These are phyloP conservation scores for Penicillium sp. DNA, from an alignment of 2,329 filamentous ascomycete genomes.

Conservation along the genomic window DNA sequence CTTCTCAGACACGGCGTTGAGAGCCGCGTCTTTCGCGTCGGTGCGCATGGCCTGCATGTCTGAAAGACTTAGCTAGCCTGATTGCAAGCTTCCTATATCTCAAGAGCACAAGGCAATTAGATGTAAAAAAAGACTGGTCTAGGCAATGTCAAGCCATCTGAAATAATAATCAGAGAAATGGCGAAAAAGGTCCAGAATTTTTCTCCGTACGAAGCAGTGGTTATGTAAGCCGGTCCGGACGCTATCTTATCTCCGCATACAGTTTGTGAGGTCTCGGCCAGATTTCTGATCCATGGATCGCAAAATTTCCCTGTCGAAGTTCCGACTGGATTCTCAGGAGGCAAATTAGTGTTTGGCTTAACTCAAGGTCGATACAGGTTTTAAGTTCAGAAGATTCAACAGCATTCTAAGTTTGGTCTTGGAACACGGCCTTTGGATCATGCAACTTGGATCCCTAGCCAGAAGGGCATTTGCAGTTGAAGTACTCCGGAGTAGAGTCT, in stretches of 20 bases:
- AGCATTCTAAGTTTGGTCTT: too few relatives aligned
- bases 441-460: not conserved
- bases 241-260: not conserved
- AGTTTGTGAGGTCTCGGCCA: too few relatives aligned
- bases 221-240: slow-evolving; percentile 13
- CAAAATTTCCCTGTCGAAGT: too few relatives aligned
- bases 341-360: not conserved
- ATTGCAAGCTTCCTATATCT: not conserved
- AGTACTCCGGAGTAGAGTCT: not conserved
- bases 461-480: not conserved
- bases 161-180: slow-evolving; percentile 3
- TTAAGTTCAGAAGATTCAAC: not conserved
- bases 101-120: not conserved
- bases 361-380: not conserved
- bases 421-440: not conserved
- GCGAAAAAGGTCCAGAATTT: slow-evolving; percentile 16
- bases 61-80: not conserved
- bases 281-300: too few relatives aligned
- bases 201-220: slow-evolving; percentile 4
- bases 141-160: slow-evolving; percentile 13
- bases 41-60: slow-evolving; percentile 18
- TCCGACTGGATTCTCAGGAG: too few relatives aligned
- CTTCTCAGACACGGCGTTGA: slow-evolving; percentile 12
- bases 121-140: not conserved
- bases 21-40: slow-evolving; percentile 17